phyloP scores from a whole-genome alignment of 352 stramenopile genomes.

The Globisporangium takayamanum region DNA sequence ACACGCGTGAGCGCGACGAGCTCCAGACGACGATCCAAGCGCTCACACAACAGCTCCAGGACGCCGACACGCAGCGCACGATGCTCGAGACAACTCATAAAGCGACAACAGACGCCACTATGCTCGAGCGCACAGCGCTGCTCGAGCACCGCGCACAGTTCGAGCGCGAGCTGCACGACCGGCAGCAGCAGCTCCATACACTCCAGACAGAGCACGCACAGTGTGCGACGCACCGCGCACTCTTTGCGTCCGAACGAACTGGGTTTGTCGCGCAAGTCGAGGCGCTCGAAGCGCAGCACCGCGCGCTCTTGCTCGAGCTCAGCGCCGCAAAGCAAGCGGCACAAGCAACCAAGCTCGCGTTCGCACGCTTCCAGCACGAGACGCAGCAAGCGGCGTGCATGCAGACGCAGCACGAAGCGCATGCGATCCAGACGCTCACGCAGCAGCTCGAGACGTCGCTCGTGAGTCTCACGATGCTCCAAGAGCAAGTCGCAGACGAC shows the following conservation, averaged over 20 bases:
- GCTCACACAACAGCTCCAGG: slow-evolving; percentile 7
- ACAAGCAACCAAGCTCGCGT: slow-evolving; percentile 22
- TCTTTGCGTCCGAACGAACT: slow-evolving; percentile 24
- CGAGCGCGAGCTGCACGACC: slow-evolving; percentile 9
- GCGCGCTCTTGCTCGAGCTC: slow-evolving; percentile 17
- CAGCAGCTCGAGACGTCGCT: slow-evolving; percentile 49
- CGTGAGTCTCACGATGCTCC: slow-evolving; percentile 38
- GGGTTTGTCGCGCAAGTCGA: slow-evolving; percentile 21
- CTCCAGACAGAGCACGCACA: slow-evolving; percentile 20
- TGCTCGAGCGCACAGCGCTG: slow-evolving; percentile 12
- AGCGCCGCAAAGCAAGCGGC: slow-evolving; percentile 22
- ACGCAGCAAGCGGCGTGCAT: slow-evolving; percentile 31
- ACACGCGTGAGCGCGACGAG: slow-evolving; percentile 7
- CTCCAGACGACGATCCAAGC: slow-evolving; percentile 5
- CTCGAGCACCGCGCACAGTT: slow-evolving; percentile 13
- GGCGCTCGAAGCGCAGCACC: slow-evolving; percentile 24
- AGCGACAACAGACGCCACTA: too few species aligned
- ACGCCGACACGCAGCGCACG: slow-evolving; percentile 2
- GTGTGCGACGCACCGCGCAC: slow-evolving; percentile 19
- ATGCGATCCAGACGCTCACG: slow-evolving; percentile 40
- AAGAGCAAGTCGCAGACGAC: slow-evolving; percentile 36
- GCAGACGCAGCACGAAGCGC: slow-evolving; percentile 29
- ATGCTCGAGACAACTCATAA: slow-evolving; percentile 1
- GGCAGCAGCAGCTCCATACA: slow-evolving; percentile 13
- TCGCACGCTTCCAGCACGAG: slow-evolving; percentile 27